phyloP scores from a whole-genome alignment of 768 basidiomycete species.

The Russula dissimulans region DNA sequence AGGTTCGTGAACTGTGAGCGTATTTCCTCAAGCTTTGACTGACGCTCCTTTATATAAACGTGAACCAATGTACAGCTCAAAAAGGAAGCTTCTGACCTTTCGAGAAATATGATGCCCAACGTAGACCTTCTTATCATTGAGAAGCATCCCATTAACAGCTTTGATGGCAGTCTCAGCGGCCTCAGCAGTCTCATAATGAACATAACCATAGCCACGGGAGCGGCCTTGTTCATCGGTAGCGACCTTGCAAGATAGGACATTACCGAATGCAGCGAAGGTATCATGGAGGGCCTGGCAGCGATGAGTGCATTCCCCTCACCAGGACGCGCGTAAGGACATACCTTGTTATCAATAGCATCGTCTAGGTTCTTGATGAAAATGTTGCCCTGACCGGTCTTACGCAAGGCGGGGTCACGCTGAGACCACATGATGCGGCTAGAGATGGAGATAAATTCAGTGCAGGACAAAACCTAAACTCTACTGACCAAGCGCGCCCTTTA shows the following conservation, averaged over 20 bases:
- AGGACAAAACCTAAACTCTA: slow-evolving; percentile 8
- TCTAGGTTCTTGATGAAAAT: slow-evolving; percentile 99
- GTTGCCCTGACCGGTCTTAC: slow-evolving; percentile 99
- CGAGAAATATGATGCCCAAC: slow-evolving; percentile 96
- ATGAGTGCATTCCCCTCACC: background rate
- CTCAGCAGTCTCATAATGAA: slow-evolving; percentile 97
- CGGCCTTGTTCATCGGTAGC: slow-evolving; percentile 92
- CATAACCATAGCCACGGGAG: slow-evolving; percentile 97
- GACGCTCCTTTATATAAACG: slow-evolving; percentile 61
- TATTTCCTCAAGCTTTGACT: slow-evolving; percentile 98
- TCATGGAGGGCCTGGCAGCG: slow-evolving; percentile 83
- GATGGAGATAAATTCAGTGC: slow-evolving; percentile 1
- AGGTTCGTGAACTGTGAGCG: slow-evolving; percentile 96
- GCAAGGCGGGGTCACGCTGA: slow-evolving; percentile 97
- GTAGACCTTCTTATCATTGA: slow-evolving; percentile 99
- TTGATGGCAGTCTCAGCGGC: slow-evolving; percentile 95
- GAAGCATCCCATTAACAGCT: slow-evolving; percentile 96
- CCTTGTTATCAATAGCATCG: slow-evolving; percentile 96
- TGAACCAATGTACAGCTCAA: background rate
- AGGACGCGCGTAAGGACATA: slow-evolving; percentile 22
- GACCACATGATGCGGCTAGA: slow-evolving; percentile 99
- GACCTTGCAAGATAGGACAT: slow-evolving; percentile 98
- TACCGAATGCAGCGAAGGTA: slow-evolving; percentile 98
- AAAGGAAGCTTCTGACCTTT: slow-evolving; percentile 46
- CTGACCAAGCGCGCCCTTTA: slow-evolving; percentile 92